A percentile compares a stretch with the other conserved stretches of the same genome.
Conservation (phyloP, 768 basidiomycete genomes). For the Fomitopsis pulvina region DNA sequence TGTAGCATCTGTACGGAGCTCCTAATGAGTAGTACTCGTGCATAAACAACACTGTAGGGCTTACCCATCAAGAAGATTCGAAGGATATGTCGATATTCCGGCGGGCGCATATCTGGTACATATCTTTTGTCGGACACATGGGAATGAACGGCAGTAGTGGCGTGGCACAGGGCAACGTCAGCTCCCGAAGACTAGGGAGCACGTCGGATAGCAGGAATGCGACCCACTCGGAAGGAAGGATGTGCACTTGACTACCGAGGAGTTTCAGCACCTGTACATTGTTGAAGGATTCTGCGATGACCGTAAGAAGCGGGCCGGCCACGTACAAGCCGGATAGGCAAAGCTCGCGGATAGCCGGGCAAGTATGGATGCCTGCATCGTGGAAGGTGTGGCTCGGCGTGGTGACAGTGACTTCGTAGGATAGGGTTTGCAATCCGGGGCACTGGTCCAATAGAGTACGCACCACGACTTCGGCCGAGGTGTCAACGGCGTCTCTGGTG, state of each 20-base stretch:
- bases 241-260: conserved; percentile 31
- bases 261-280: conserved; percentile 36
- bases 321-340: conserved; percentile 35
- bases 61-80: no score
- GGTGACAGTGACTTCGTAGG: conserved; percentile 33
- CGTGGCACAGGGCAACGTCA: conserved; percentile 15
- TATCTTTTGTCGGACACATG: no score
- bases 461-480: conserved; percentile 31
- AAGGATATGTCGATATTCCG: no score
- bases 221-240: conserved; percentile 36
- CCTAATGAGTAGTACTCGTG: no score
- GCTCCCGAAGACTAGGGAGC: conserved; percentile 27
- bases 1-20: no score
- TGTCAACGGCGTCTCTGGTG: conserved; percentile 17
- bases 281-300: conserved; percentile 28
- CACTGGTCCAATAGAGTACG: conserved; percentile 34
- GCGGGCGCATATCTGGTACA: no score
- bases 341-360: conserved; percentile 31
- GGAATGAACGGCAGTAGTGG: not conserved
- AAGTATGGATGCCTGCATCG: conserved; percentile 20
- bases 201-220: conserved; percentile 31
- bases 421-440: conserved; percentile 31
- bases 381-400: conserved; percentile 25
- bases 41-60: no score
- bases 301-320: conserved; percentile 28